phyloP scores from a whole-genome alignment of 192 early-diverging fungal species.

The Rhizoclosmatium globosum region DNA sequence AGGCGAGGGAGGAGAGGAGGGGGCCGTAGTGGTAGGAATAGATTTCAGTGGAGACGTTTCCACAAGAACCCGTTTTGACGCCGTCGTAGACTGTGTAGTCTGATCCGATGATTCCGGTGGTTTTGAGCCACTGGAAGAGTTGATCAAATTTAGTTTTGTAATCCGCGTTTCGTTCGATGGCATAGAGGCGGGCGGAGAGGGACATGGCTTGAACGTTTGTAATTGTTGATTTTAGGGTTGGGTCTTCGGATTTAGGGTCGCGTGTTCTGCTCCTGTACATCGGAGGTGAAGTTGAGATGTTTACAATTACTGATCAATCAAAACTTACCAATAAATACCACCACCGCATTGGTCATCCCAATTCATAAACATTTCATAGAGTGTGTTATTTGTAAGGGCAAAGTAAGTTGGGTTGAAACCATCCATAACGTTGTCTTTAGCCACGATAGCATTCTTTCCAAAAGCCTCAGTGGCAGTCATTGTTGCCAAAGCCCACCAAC shows the following conservation, averaged over 20 bases:
- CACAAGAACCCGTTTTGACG: not conserved
- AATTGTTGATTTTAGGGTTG: slow-evolving; percentile 54
- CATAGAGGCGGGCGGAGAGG: slow-evolving; percentile 45
- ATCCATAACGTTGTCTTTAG: slow-evolving; percentile 13
- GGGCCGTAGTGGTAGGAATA: slow-evolving; percentile 35
- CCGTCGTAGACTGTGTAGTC: slow-evolving; percentile 30
- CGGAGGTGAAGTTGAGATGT: not conserved
- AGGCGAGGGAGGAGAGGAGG: slow-evolving; percentile 20
- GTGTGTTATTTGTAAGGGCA: slow-evolving; percentile 41
- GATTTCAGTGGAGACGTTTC: slow-evolving; percentile 5
- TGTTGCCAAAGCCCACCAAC: slow-evolving; percentile 52
- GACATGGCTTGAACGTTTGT: slow-evolving; percentile 50
- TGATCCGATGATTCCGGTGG: not conserved
- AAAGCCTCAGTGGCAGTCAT: slow-evolving; percentile 50
- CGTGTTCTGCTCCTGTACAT: not conserved
- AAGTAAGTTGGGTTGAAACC: slow-evolving; percentile 34
- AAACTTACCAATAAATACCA: slow-evolving; percentile 6
- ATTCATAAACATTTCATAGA: slow-evolving; percentile 43
- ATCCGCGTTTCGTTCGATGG: slow-evolving; percentile 36
- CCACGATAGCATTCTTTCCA: slow-evolving; percentile 51
- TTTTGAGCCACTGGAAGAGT: slow-evolving; percentile 52
- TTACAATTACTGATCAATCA: slow-evolving; percentile 50
- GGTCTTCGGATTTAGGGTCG: slow-evolving; percentile 1
- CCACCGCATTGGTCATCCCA: slow-evolving; percentile 38
- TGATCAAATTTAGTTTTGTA: slow-evolving; percentile 39